Percentiles rank a stretch among this genome's conserved stretches.
These are phyloP conservation scores for Rhazya stricta DNA, from an alignment of 257 asterid species.

Conservation along the genomic window DNA sequence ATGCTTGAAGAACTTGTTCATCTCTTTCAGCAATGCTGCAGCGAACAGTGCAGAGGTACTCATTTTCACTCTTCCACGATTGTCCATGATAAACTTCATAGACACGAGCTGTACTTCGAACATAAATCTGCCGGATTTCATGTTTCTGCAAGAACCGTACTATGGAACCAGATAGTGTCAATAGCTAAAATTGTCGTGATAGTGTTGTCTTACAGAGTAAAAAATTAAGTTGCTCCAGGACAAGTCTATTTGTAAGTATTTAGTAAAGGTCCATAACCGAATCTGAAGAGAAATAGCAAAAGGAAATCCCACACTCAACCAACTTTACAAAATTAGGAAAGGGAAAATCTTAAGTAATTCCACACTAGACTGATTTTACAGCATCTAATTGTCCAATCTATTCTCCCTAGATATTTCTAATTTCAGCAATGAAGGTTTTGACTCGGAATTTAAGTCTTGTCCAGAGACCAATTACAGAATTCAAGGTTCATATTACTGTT, in stretches of 20 bases:
- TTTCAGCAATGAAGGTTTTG: neutral
- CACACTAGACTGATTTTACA: neutral
- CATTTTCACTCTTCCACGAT: conserved; percentile 40
- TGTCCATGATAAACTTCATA: conserved; percentile 67
- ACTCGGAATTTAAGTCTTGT: neutral
- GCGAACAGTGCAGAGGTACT: conserved; percentile 81
- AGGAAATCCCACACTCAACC: neutral
- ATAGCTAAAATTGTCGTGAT: conserved; percentile 11
- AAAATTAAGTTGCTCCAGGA: neutral
- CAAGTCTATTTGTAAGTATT: neutral
- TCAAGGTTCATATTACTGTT: neutral
- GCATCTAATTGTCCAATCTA: neutral
- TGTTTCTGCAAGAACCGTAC: conserved; percentile 56
- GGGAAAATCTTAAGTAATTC: neutral
- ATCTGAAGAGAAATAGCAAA: neutral
- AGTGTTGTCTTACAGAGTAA: neutral
- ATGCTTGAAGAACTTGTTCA: conserved; percentile 46
- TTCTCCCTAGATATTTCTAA: neutral
- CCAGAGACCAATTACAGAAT: neutral
- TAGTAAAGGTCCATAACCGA: neutral
- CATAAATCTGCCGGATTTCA: conserved; percentile 66
- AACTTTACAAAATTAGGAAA: neutral
- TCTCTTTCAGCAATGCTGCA: conserved; percentile 76
- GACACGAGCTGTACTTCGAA: conserved; percentile 88
- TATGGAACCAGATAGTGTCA: conserved; percentile 32